Conservation (phyloP, 2,329 filamentous ascomycete species). For the Calonectria henricotiae region DNA sequence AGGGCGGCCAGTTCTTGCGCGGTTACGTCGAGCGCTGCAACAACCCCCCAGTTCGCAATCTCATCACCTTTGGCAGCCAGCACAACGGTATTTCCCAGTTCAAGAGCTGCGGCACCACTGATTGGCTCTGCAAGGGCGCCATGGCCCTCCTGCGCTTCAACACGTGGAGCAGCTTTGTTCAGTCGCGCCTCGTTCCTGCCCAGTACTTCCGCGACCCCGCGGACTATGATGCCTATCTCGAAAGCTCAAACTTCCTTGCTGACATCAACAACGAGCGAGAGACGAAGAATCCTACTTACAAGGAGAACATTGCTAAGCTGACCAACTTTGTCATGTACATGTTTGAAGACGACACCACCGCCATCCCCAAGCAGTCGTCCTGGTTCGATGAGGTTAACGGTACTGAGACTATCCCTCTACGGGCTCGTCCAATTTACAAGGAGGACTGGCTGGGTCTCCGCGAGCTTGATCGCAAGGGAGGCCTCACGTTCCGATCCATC, state of each 20-base stretch:
- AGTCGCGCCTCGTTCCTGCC: slow-evolving; percentile 87
- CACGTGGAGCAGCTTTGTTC: slow-evolving; percentile 85
- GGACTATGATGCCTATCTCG: slow-evolving; percentile 80
- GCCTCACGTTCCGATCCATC: slow-evolving; percentile 81
- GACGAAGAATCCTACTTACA: slow-evolving; percentile 83
- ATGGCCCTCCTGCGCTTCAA: slow-evolving; percentile 85
- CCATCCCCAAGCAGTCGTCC: slow-evolving; percentile 89
- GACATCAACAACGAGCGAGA: slow-evolving; percentile 95
- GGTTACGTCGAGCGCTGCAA: slow-evolving; percentile 93
- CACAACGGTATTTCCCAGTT: slow-evolving; percentile 94
- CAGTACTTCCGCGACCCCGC: slow-evolving; percentile 89
- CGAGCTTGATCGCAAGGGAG: slow-evolving; percentile 83
- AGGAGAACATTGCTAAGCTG: slow-evolving; percentile 77
- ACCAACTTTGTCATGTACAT: slow-evolving; percentile 90
- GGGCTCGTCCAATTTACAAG: slow-evolving; percentile 81
- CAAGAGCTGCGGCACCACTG: slow-evolving; percentile 78
- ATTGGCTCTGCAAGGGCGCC: slow-evolving; percentile 87
- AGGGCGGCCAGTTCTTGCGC: slow-evolving; percentile 96
- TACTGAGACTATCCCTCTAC: slow-evolving; percentile 78
- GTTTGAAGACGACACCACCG: slow-evolving; percentile 89
- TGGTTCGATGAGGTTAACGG: slow-evolving; percentile 93
- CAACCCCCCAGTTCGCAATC: slow-evolving; percentile 79
- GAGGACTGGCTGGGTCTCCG: slow-evolving; percentile 96
- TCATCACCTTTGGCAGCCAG: slow-evolving; percentile 92
- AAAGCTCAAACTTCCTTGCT: slow-evolving; percentile 88